Conservation (phyloP, 2,329 filamentous ascomycete species). For the Apiospora marii region DNA sequence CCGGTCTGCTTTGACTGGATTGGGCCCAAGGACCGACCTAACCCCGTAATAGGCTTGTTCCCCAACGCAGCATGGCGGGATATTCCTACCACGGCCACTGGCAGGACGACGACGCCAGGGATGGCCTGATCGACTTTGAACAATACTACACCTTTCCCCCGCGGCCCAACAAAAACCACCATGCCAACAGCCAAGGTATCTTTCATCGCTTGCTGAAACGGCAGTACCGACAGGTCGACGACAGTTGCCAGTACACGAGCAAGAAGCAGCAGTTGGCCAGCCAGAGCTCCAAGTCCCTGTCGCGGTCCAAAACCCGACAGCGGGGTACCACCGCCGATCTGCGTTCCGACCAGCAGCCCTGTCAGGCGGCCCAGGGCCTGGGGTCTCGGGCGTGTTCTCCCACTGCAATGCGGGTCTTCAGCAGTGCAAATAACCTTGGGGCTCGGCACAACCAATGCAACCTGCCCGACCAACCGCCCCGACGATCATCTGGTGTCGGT, state of each 20-base stretch:
- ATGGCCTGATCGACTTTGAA: constrained; percentile 6
- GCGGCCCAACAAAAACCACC: not conserved
- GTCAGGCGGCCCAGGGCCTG: not conserved
- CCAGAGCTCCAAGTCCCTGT: not conserved
- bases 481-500: not conserved
- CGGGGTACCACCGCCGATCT: not conserved
- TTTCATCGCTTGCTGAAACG: not conserved
- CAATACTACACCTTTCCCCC: constrained; percentile 15
- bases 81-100: constrained; percentile 7
- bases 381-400: not conserved
- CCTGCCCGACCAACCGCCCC: constrained; percentile 1
- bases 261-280: constrained; percentile 10
- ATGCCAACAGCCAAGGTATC: not conserved
- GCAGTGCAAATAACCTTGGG: constrained; percentile 1
- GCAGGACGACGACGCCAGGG: not conserved
- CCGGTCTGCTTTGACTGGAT: not conserved
- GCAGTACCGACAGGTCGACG: constrained; percentile 3
- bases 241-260: not conserved
- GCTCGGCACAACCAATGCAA: not conserved
- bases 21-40: not conserved
- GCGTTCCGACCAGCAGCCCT: constrained; percentile 8
- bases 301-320: not conserved
- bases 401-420: constrained; percentile 12
- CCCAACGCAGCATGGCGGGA: constrained; percentile 9
- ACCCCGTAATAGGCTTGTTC: constrained; percentile 10